Conservation (phyloP, 768 basidiomycete genomes). For the Hortiboletus flavorubellus region DNA sequence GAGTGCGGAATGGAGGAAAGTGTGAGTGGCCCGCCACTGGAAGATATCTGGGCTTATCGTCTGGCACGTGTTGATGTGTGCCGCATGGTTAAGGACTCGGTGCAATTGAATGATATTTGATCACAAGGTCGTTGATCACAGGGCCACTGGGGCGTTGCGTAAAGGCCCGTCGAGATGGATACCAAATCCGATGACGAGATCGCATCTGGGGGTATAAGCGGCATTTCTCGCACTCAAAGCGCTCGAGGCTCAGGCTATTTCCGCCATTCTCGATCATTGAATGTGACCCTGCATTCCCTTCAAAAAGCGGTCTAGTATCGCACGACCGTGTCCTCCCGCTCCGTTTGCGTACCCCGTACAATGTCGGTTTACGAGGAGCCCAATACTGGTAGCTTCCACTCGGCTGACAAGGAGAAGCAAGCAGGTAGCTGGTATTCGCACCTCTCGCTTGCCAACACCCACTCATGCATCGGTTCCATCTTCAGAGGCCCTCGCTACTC, state of each 20-base stretch:
- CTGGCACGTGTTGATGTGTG: background rate
- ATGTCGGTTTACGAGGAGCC: conserved; percentile 23
- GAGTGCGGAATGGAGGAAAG: background rate
- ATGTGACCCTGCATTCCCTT: background rate
- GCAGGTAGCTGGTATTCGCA: conserved; percentile 1
- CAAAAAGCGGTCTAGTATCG: conserved; percentile 10
- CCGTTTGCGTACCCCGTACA: background rate
- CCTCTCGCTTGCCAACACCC: background rate
- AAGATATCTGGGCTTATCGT: background rate
- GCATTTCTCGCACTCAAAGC: background rate
- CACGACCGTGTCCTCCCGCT: background rate
- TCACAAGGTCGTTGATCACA: background rate
- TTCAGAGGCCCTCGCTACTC: conserved; percentile 3
- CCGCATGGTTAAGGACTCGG: conserved; percentile 1
- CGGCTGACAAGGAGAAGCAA: conserved; percentile 24
- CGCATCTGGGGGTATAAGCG: background rate
- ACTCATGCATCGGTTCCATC: background rate
- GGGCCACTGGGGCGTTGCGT: background rate
- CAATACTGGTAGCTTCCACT: conserved; percentile 13
- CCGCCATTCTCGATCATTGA: background rate
- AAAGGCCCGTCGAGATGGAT: background rate
- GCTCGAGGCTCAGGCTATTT: background rate
- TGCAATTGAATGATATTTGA: no score
- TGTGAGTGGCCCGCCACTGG: background rate
- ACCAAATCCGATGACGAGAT: conserved; percentile 1